Base-by-base conservation (phyloP, 1,284 basidiomycete species). In the Naganishia sp. region DNA sequence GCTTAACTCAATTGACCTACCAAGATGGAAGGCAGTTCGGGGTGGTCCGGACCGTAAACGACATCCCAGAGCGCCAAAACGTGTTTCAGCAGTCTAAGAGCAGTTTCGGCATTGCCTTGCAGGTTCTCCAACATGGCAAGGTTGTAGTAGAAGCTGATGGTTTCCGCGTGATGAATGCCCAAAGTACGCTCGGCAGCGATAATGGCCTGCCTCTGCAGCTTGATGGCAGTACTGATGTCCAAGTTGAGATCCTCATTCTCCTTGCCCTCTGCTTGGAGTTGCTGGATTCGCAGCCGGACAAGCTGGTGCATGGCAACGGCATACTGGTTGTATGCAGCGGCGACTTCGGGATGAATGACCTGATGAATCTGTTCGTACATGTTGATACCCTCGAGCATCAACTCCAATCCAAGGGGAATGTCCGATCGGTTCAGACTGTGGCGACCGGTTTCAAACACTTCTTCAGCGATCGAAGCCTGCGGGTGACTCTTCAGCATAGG, bases 281-380 rank as follows among this genome's bases (percentile, higher is more conserved):
- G 77, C 68, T 78, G 76, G 47, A 79, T 76, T 71, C 79, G 78
- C 66, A 77, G 56, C 52, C 80, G 76, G 35, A 77, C 78, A 21
- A 81, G 72, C 69, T 78, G 76, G 69, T 83, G 82, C 53, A 83
- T 75, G 10, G 81, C 77, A 63, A 79, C 78, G 5, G 82, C 79
- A 71, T 83, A 83, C 65, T 80, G 76, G 70, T 82, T 80, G 75
- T 84, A 85, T 65, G 81, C 82, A 13, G 79, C 75, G 0, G 83
- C 83, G 55, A 84, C 82, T 71, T 85, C 84, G 35, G 84, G 82
- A 75, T 85, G 84, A 25, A 85, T 80, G 23, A 84, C 76, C 3
- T 83, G 83, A 73, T 83, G 84, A 54, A 85, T 82, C 70, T 82
- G 82, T 77, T 85, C 84, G 77, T 82, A 84, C 67, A 83, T 79